Evolutionary conservation across 2,329 filamentous ascomycete genomes (phyloP), one percentile per base, ranked within the genome.

Genomic region (Aureobasidium sp.): DNA sequence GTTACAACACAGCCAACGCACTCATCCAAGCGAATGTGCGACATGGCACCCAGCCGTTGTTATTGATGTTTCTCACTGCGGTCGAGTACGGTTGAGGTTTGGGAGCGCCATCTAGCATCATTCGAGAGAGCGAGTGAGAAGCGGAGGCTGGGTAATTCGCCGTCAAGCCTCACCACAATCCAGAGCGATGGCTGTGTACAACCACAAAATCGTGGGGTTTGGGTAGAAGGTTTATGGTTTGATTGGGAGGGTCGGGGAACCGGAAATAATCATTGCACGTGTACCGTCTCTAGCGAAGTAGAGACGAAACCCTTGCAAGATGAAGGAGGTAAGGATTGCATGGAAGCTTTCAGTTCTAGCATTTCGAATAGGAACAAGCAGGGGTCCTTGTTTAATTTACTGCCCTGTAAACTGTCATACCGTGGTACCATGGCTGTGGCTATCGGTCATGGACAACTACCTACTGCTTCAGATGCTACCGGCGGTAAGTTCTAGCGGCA

Each of bases 371-470:
- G 37, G 12, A 29, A 37, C n/a, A 55, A n/a, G 51, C 51, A 55
- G 51, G 51, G 51, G 51, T 55, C 27, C 36, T 41, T 34, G n/a
- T 36, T 26, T 57, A 57, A 57, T 57, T 57, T 57, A 15, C 51
- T 55, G 51, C 51, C 37, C 37, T 55, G 51, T 32, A 12, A 55
- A 55, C 51, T 55, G 51, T 55, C 51, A 57, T 42, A 57, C 53
- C 44, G 53, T 36, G 34, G 39, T n/a, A 57, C 27, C 41, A 34
- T 29, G 39, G 17, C 12, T 26, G 27, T 46, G 37, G 37, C 51
- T 42, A 26, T 26, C 36, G 36, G 8, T 20, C 51, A 41, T 29
- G 34, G 13, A 27, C 34, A 23, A 53, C 36, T 20, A 32, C 5
- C 29, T n/a, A 57, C 27, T 57, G 53, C 53, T 46, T 57, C 41